These are phyloP conservation scores for Lenwebbia sp. DNA, from an alignment of 345 rosid species.

Conservation along the genomic window DNA sequence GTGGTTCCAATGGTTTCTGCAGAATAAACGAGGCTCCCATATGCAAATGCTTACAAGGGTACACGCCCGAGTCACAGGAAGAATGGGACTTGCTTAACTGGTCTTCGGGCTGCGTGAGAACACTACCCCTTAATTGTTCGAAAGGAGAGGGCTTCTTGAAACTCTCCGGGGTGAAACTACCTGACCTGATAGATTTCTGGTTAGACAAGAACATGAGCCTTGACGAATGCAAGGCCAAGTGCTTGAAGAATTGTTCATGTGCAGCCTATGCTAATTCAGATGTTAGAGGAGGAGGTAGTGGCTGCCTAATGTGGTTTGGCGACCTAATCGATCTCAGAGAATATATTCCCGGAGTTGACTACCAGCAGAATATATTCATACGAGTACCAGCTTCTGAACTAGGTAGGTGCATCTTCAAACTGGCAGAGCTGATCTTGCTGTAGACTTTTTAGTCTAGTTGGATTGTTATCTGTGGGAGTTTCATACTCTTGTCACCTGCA, in stretches of 20 bases:
- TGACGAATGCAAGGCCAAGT: constrained; percentile 4
- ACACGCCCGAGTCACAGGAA: constrained; percentile 10
- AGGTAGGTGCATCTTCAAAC: background rate
- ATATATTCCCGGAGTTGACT: background rate
- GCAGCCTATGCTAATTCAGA: constrained; percentile 18
- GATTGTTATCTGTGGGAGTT: background rate
- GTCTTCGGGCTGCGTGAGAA: constrained; percentile 4
- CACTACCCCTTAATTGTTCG: background rate
- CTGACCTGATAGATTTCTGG: constrained; percentile 1
- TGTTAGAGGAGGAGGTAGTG: constrained; percentile 12
- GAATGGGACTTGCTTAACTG: constrained; percentile 20
- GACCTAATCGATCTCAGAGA: background rate
- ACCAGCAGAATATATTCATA: background rate
- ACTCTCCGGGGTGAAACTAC: constrained; percentile 1
- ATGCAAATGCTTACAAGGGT: constrained; percentile 26
- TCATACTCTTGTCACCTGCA: background rate
- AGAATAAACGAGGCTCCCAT: background rate
- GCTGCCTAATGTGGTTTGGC: constrained; percentile 20
- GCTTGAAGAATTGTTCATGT: constrained; percentile 24
- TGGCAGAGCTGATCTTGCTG: background rate
- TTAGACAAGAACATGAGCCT: constrained; percentile 5
- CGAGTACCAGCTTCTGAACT: background rate
- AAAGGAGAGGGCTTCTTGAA: constrained; percentile 3
- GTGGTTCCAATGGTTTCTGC: background rate
- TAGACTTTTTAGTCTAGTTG: background rate